A percentile compares a stretch with the other conserved stretches of the same genome.
Evolutionary conservation across 306 rosid genomes (phyloP).

Genomic region (Prunus armeniaca): DNA sequence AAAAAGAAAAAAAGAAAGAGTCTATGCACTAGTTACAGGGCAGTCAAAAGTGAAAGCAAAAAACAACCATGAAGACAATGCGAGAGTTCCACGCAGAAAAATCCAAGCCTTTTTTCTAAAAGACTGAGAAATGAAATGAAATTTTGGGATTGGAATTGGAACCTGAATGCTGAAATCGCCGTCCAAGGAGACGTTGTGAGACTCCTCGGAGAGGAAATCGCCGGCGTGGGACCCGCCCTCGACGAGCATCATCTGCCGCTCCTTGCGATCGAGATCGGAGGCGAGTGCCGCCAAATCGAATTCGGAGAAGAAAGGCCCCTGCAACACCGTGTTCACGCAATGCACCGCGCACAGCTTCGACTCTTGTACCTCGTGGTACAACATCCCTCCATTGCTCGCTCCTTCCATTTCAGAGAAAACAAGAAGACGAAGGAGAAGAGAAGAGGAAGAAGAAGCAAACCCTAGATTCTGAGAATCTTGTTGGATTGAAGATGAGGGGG

Average conservation of each 20-base stretch:
- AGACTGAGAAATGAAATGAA: not conserved
- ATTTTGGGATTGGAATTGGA: not conserved
- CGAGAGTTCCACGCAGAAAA: not conserved
- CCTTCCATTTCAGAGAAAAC: constrained; percentile 54
- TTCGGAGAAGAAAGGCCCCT: constrained; percentile 96
- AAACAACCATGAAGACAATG: not conserved
- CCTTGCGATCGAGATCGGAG: constrained; percentile 81
- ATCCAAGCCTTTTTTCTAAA: not conserved
- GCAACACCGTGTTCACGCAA: constrained; percentile 87
- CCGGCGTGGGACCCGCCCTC: constrained; percentile 44
- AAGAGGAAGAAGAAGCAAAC: constrained; percentile 11
- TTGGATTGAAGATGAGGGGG: not conserved
- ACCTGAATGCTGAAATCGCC: constrained; percentile 99
- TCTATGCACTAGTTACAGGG: not conserved
- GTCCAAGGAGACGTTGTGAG: constrained; percentile 90
- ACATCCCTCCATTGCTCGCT: constrained; percentile 92
- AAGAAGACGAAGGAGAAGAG: no score
- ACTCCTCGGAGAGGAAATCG: constrained; percentile 75
- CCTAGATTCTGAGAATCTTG: constrained; percentile 27
- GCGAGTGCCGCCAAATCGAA: constrained; percentile 97
- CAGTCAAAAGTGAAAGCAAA: not conserved
- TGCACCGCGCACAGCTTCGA: constrained; percentile 97
- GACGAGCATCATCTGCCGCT: constrained; percentile 81
- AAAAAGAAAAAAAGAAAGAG: not conserved
- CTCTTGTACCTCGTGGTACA: constrained; percentile 98